Evolutionary conservation across 202 grass and related monocot genomes (phyloP).

Genomic region (Panicum virgatum): DNA sequence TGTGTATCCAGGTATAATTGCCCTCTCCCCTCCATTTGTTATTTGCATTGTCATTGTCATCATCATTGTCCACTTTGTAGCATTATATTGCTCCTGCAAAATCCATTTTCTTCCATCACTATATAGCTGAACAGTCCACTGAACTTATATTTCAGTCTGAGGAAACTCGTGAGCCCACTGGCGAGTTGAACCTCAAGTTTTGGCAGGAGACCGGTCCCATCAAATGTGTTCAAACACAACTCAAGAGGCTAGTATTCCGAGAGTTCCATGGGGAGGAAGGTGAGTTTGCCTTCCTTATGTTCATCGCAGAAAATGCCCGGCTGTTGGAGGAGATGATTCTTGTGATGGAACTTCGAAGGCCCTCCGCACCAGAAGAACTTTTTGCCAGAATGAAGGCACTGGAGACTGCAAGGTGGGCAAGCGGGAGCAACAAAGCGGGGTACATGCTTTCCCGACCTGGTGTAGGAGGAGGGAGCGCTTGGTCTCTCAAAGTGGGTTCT

Average conservation of each 20-base stretch:
- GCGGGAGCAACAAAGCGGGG: not conserved
- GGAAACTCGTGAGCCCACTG: not conserved
- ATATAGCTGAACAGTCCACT: not conserved
- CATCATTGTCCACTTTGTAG: not conserved
- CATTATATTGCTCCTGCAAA: not conserved
- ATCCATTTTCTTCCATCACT: not conserved
- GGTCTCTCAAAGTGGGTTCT: not conserved
- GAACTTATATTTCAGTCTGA: conserved; percentile 8
- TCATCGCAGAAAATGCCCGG: not conserved
- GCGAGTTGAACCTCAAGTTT: not conserved
- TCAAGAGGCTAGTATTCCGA: conserved; percentile 16
- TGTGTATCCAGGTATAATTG: conserved; percentile 6
- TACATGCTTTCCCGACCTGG: not conserved
- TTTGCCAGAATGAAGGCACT: not conserved
- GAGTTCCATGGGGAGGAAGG: conserved; percentile 9
- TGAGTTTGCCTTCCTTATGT: conserved; percentile 11
- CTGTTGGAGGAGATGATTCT: not conserved
- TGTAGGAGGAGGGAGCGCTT: not conserved
- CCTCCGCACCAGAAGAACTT: not conserved
- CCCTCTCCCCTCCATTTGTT: not conserved
- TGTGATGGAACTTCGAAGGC: not conserved
- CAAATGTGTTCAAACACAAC: conserved; percentile 18
- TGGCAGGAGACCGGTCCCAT: conserved; percentile 12
- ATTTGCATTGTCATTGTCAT: not conserved
- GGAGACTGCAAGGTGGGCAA: not conserved